Evolutionary conservation across 2,329 filamentous ascomycete genomes (phyloP).

Genomic region (Colletotrichum siamense): DNA sequence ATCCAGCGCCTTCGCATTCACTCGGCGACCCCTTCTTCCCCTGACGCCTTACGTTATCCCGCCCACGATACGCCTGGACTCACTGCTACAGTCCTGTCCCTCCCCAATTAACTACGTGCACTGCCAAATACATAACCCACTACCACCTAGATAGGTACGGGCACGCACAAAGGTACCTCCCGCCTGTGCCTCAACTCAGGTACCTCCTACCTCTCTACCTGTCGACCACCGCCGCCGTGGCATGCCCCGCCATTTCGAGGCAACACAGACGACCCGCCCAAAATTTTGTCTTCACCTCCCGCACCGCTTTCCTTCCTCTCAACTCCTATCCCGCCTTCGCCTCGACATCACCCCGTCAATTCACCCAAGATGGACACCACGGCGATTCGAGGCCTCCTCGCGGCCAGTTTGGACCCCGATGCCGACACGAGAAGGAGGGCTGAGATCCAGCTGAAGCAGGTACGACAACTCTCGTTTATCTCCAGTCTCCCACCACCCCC

Average conservation of each 20-base stretch:
- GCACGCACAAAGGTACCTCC: background rate
- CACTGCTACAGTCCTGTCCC: background rate
- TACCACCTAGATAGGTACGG: background rate
- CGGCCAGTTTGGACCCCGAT: conserved; percentile 76
- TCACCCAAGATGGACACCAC: conserved; percentile 70
- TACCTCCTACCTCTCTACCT: background rate
- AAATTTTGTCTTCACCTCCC: conserved; percentile 25
- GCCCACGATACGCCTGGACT: background rate
- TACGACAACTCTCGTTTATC: conserved; percentile 47
- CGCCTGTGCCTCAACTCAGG: background rate
- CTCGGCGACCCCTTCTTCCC: background rate
- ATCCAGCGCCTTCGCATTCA: background rate
- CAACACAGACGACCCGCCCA: conserved; percentile 24
- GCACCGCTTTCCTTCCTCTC: conserved; percentile 23
- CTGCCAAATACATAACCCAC: background rate
- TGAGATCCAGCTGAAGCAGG: conserved; percentile 83
- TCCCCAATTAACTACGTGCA: background rate
- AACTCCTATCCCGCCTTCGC: conserved; percentile 23
- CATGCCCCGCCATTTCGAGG: conserved; percentile 25
- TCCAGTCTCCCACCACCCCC: background rate
- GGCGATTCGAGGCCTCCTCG: conserved; percentile 77
- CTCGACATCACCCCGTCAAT: conserved; percentile 24
- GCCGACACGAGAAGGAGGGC: conserved; percentile 77
- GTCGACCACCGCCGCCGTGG: conserved; percentile 11
- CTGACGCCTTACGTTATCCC: conserved; percentile 9